These are phyloP conservation scores for Tremella mesenterica DNA, from an alignment of 768 basidiomycete genomes.

Conservation along the genomic window DNA sequence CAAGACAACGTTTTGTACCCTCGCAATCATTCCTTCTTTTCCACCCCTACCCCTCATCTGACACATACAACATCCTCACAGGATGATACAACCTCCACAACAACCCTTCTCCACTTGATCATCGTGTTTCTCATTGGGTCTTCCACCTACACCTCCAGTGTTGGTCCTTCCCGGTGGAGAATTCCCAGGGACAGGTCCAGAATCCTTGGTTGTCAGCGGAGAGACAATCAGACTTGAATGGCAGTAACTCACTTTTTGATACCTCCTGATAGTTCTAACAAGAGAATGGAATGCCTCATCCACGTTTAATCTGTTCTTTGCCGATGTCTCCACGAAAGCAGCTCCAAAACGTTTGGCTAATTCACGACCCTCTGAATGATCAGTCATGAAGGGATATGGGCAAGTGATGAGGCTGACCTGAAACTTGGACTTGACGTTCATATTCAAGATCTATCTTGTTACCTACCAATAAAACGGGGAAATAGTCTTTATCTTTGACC, in stretches of 20 bases:
- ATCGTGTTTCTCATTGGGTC: constrained; percentile 21
- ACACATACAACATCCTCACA: no score
- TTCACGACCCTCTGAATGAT: constrained; percentile 77
- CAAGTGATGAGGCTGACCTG: constrained; percentile 52
- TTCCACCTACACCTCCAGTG: constrained; percentile 30
- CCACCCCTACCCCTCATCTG: neutral
- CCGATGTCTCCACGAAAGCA: constrained; percentile 92
- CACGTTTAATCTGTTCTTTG: constrained; percentile 92
- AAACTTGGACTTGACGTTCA: constrained; percentile 91
- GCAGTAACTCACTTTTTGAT: constrained; percentile 65
- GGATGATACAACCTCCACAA: constrained; percentile 44
- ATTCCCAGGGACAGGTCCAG: constrained; percentile 30
- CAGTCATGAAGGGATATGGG: constrained; percentile 1
- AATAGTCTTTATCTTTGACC: constrained; percentile 90
- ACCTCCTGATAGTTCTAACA: constrained; percentile 85
- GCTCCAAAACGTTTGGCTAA: constrained; percentile 90
- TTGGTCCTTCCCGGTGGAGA: constrained; percentile 18
- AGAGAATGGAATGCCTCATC: constrained; percentile 91
- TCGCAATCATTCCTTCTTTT: no score
- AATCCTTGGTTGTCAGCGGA: constrained; percentile 25
- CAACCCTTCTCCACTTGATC: constrained; percentile 43
- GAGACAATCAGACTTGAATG: neutral
- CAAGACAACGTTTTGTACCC: no score
- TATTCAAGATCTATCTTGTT: constrained; percentile 96
- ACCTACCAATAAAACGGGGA: constrained; percentile 94